Evolutionary conservation across 441 rosid genomes (phyloP).

Genomic region (Adansonia gregorii): DNA sequence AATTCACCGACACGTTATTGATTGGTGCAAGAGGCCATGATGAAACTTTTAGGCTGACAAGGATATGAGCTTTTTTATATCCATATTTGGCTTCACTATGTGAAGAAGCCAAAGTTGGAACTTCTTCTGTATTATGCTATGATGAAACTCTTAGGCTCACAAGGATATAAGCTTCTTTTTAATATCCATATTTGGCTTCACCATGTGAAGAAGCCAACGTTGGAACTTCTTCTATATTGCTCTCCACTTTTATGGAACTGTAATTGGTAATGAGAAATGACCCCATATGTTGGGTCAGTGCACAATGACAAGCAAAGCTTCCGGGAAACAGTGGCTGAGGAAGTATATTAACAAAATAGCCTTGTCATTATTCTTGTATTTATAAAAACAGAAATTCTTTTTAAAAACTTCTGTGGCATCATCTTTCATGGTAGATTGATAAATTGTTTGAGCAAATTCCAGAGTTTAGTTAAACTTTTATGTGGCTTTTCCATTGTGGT

Average conservation of each 20-base stretch:
- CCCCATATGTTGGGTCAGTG: background rate
- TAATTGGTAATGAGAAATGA: background rate
- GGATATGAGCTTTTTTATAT: background rate
- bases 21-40: background rate
- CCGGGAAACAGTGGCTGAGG: background rate
- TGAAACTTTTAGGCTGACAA: constrained; percentile 5
- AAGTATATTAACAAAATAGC: background rate
- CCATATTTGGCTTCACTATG: background rate
- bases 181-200: background rate
- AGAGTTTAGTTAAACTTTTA: background rate
- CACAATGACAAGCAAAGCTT: background rate
- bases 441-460: background rate
- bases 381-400: background rate
- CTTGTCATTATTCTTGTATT: too few relatives aligned
- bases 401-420: background rate
- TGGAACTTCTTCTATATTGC: background rate
- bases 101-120: background rate
- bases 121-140: background rate
- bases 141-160: constrained; percentile 2
- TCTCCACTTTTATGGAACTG: background rate
- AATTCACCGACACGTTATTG: background rate
- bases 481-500: background rate
- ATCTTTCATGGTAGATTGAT: background rate
- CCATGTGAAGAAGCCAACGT: constrained; percentile 1
- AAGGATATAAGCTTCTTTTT: background rate